phyloP scores from a whole-genome alignment of 495 filamentous ascomycete species.

The Neurospora sublineolata region DNA sequence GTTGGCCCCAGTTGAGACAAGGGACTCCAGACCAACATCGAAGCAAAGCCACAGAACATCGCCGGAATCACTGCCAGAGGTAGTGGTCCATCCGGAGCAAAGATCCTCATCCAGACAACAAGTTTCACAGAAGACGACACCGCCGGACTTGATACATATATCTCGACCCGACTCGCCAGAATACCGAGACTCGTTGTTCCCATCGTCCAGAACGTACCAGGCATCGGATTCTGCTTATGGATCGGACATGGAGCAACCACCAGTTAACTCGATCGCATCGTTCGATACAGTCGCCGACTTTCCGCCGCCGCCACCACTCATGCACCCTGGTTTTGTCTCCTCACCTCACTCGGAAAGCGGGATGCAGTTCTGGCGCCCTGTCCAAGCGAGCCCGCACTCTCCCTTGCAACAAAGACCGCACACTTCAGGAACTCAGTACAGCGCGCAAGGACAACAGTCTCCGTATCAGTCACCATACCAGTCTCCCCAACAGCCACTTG shows the following conservation, averaged over 20 bases:
- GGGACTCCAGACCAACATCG: not conserved
- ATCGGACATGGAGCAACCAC: constrained; percentile 35
- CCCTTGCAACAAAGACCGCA: constrained; percentile 44
- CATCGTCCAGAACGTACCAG: constrained; percentile 25
- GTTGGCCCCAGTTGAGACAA: constrained; percentile 16
- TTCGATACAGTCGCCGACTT: constrained; percentile 22
- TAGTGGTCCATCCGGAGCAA: constrained; percentile 18
- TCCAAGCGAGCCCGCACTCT: constrained; percentile 43
- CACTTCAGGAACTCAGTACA: constrained; percentile 28
- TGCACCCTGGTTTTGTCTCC: constrained; percentile 28
- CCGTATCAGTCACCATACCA: not conserved
- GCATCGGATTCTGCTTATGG: constrained; percentile 41
- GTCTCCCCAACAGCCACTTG: not conserved
- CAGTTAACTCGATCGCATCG: constrained; percentile 20
- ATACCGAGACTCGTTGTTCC: constrained; percentile 18
- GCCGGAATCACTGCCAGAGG: constrained; percentile 10
- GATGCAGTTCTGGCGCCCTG: constrained; percentile 39
- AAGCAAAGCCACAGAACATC: not conserved
- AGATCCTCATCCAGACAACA: constrained; percentile 37
- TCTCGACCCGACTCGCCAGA: constrained; percentile 22
- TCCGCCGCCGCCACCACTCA: constrained; percentile 23
- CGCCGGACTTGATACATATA: constrained; percentile 35
- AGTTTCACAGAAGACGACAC: constrained; percentile 34
- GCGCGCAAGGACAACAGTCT: not conserved
- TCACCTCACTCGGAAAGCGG: constrained; percentile 37